Percentiles rank a stretch among this genome's conserved stretches.
These are phyloP conservation scores for Cladobotryum mycophilum DNA, from an alignment of 2,329 filamentous ascomycete genomes.

Conservation along the genomic window DNA sequence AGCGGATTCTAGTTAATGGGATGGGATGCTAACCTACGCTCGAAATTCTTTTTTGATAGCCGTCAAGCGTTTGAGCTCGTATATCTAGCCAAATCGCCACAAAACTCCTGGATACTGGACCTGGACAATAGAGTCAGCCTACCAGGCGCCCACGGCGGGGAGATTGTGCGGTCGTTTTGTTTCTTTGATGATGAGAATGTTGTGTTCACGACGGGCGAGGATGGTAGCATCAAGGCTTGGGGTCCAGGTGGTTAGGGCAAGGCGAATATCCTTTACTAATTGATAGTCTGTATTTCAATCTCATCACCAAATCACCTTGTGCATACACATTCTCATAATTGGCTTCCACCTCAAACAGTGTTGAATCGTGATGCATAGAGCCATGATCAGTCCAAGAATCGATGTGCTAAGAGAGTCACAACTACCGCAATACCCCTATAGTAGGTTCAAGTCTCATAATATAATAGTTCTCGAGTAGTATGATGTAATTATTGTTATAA, in stretches of 20 bases:
- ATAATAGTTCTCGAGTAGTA: too few species aligned
- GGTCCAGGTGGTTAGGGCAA: constrained; percentile 23
- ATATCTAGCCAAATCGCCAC: constrained; percentile 46
- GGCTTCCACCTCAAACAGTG: not conserved
- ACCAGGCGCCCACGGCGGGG: constrained; percentile 55
- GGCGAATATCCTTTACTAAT: not conserved
- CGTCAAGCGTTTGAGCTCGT: constrained; percentile 54
- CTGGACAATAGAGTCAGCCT: constrained; percentile 52
- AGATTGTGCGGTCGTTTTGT: constrained; percentile 58
- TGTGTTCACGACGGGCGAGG: constrained; percentile 54
- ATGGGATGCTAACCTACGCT: not conserved
- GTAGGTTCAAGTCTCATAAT: too few species aligned
- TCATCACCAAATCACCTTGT: not conserved
- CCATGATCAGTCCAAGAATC: not conserved
- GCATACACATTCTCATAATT: not conserved
- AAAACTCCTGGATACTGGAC: constrained; percentile 47
- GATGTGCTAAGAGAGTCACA: not conserved
- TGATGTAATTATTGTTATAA: too few species aligned
- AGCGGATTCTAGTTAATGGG: too few species aligned
- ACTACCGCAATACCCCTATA: too few species aligned
- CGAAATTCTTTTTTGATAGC: constrained; percentile 31
- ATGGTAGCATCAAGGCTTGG: constrained; percentile 54
- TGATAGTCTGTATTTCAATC: not conserved
- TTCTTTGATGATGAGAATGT: constrained; percentile 55
- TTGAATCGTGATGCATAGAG: not conserved